Conservation (phyloP, 345 rosid genomes). For the Balakata baccata region DNA sequence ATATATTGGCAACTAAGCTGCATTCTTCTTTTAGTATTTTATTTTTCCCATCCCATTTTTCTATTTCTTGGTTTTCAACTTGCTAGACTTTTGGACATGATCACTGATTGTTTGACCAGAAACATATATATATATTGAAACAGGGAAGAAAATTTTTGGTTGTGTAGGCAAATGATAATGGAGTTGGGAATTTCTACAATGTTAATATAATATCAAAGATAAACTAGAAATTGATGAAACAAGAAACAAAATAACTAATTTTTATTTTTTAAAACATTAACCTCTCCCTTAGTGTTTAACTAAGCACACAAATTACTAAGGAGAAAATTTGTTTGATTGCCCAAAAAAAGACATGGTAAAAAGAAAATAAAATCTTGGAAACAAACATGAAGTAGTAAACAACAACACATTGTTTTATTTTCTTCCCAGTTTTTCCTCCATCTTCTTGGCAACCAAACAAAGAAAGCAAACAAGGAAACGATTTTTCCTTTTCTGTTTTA, state of each 20-base stretch:
- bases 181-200: neutral
- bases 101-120: no score
- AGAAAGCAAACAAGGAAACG: neutral
- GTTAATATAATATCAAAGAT: no score
- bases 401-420: constrained; percentile 14
- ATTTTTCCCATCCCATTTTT: no score
- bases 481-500: neutral
- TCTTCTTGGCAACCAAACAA: constrained; percentile 41
- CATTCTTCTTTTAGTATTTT: no score
- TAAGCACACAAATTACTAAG: neutral
- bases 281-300: neutral
- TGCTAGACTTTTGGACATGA: no score
- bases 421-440: constrained; percentile 19
- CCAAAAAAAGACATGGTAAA: neutral
- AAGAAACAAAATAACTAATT: no score
- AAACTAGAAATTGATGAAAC: no score
- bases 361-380: neutral
- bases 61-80: no score
- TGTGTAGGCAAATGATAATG: no score
- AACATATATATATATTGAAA: no score
- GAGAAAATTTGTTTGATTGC: constrained; percentile 11
- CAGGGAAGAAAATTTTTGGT: neutral
- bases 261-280: no score
- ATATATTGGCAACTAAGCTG: no score
- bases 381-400: neutral